Percentiles rank a stretch among this genome's conserved stretches.
Conservation (phyloP, 192 early-diverging fungal species). For the Haplosporangium gracile region DNA sequence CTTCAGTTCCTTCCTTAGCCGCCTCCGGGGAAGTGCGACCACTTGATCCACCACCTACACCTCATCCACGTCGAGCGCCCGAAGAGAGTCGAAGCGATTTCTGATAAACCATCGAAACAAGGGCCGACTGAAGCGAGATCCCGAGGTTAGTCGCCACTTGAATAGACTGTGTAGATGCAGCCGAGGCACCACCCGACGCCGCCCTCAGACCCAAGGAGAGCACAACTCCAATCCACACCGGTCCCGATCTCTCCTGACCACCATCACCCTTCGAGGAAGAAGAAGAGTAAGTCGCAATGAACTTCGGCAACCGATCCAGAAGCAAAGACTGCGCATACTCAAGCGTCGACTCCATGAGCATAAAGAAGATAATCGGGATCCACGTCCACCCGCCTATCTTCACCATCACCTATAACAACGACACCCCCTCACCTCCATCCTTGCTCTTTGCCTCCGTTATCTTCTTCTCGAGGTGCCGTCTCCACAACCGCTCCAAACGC, state of each 20-base stretch:
- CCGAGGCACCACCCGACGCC: constrained; percentile 7
- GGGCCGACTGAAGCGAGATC: constrained; percentile 36
- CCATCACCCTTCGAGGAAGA: background rate
- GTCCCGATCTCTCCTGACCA: background rate
- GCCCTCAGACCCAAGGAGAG: constrained; percentile 41
- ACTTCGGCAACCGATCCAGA: constrained; percentile 43
- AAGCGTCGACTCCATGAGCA: constrained; percentile 11
- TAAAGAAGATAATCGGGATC: constrained; percentile 24
- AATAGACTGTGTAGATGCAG: constrained; percentile 21
- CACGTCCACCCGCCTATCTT: constrained; percentile 34
- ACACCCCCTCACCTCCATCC: background rate
- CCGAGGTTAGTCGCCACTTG: constrained; percentile 22
- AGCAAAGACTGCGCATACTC: constrained; percentile 45
- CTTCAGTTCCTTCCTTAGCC: background rate
- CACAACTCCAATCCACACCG: constrained; percentile 25
- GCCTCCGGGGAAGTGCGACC: background rate
- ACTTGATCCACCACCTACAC: background rate
- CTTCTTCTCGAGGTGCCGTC: constrained; percentile 16
- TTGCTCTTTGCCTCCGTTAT: background rate
- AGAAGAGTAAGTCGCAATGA: constrained; percentile 31
- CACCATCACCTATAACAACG: constrained; percentile 32
- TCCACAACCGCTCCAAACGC: constrained; percentile 15
- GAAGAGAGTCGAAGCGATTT: constrained; percentile 52
- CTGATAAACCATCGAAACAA: constrained; percentile 54
- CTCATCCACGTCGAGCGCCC: constrained; percentile 16